Conservation (phyloP, 768 basidiomycete genomes). For the Suillus bovinus region DNA sequence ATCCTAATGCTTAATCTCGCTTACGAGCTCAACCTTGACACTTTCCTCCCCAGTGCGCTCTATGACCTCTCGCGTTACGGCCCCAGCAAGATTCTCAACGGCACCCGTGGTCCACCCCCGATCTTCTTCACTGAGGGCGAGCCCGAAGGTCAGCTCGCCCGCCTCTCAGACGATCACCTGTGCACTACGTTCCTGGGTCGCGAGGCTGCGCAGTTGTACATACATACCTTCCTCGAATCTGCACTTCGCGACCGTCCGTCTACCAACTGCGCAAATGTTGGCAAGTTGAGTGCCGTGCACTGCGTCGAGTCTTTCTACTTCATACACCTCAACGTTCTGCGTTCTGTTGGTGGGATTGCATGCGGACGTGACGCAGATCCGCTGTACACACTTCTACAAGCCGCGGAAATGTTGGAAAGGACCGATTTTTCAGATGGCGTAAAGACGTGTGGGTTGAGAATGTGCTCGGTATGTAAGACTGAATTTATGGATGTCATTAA, state of each 20-base stretch:
- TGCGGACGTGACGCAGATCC: slow-evolving; percentile 75
- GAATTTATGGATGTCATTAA: slow-evolving; percentile 44
- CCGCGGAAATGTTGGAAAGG: slow-evolving; percentile 68
- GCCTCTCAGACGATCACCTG: slow-evolving; percentile 42
- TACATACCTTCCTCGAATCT: slow-evolving; percentile 58
- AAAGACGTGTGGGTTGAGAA: slow-evolving; percentile 50
- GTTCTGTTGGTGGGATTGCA: slow-evolving; percentile 70
- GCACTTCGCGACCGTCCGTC: slow-evolving; percentile 58
- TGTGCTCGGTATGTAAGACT: slow-evolving; percentile 51
- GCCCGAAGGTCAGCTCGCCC: slow-evolving; percentile 15
- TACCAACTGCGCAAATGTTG: slow-evolving; percentile 45
- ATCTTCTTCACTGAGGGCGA: slow-evolving; percentile 24
- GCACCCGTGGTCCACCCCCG: slow-evolving; percentile 40
- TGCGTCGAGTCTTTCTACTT: slow-evolving; percentile 77
- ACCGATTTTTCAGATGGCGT: slow-evolving; percentile 71
- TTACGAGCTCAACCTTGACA: slow-evolving; percentile 55
- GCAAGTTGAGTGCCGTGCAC: slow-evolving; percentile 27
- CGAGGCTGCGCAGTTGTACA: slow-evolving; percentile 60
- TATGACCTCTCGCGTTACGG: slow-evolving; percentile 77
- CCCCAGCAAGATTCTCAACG: slow-evolving; percentile 64
- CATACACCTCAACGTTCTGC: slow-evolving; percentile 70
- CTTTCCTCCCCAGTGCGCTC: slow-evolving; percentile 67
- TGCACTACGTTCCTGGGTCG: slow-evolving; percentile 58
- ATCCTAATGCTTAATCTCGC: slow-evolving; percentile 72
- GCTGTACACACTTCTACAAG: slow-evolving; percentile 66